Conservation (phyloP, 441 rosid genomes). For the Erodium trifolium region DNA sequence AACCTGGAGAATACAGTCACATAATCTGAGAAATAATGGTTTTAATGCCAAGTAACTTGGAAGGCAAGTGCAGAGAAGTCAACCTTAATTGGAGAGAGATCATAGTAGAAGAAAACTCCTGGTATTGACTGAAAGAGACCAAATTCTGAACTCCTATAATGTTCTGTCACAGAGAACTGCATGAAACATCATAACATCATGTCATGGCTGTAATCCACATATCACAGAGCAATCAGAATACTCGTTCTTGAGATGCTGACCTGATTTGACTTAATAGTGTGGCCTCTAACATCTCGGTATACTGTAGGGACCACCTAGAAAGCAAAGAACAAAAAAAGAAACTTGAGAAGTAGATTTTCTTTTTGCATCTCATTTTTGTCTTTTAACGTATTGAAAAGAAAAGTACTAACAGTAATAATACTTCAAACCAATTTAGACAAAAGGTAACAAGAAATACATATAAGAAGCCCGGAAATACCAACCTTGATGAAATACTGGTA, state of each 20-base stretch:
- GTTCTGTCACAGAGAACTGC: slow-evolving; percentile 7
- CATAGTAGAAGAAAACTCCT: slow-evolving; percentile 5
- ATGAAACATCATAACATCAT: neutral
- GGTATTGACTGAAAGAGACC: slow-evolving; percentile 4
- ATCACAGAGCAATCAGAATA: slow-evolving; percentile 2
- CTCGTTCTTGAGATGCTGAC: neutral
- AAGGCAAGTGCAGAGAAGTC: neutral
- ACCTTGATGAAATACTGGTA: slow-evolving; percentile 9
- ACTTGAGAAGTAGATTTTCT: neutral
- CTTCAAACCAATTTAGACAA: neutral
- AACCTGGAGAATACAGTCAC: slow-evolving; percentile 29
- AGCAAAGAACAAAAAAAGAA: neutral
- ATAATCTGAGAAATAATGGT: neutral
- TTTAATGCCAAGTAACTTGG: neutral
- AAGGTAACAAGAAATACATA: neutral
- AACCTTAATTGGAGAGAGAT: slow-evolving; percentile 6
- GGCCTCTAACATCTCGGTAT: slow-evolving; percentile 4
- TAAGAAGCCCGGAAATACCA: neutral
- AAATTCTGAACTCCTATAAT: slow-evolving; percentile 5
- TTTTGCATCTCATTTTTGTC: neutral
- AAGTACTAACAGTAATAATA: neutral
- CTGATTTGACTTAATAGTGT: slow-evolving; percentile 1
- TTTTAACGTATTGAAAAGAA: neutral
- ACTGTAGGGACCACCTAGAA: slow-evolving; percentile 8
- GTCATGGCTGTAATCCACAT: neutral